These are phyloP conservation scores for Phyllosticta capitalensis DNA, from an alignment of 2,329 filamentous ascomycete genomes.

Conservation along the genomic window DNA sequence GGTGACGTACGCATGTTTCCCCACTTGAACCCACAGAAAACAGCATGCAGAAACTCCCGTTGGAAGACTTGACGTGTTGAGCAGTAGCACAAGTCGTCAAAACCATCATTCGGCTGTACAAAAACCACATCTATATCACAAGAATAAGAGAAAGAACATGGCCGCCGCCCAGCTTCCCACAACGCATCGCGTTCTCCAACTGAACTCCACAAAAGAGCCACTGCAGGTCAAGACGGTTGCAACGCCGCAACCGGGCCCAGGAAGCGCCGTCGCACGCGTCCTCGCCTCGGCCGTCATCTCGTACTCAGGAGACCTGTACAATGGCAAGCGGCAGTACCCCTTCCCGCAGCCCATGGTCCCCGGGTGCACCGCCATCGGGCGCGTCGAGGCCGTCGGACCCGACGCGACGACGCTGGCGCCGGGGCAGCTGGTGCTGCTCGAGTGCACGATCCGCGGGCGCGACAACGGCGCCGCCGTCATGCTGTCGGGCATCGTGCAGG, in stretches of 20 bases:
- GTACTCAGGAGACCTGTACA: slow-evolving; percentile 34
- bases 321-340: slow-evolving; percentile 23
- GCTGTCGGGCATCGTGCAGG: slow-evolving; percentile 23
- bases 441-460: slow-evolving; percentile 27
- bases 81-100: neutral
- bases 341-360: slow-evolving; percentile 28
- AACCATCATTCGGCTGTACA: neutral
- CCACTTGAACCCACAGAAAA: neutral
- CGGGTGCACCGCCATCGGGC: slow-evolving; percentile 29
- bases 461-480: slow-evolving; percentile 24
- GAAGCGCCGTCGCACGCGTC: slow-evolving; percentile 34
- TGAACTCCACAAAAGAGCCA: slow-evolving; percentile 16
- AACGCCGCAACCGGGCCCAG: slow-evolving; percentile 24
- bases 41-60: neutral
- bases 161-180: slow-evolving; percentile 3
- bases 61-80: too few relatives aligned
- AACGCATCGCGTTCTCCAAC: slow-evolving; percentile 21
- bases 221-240: slow-evolving; percentile 23
- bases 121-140: too few relatives aligned
- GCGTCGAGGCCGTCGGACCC: slow-evolving; percentile 26
- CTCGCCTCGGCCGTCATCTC: slow-evolving; percentile 29
- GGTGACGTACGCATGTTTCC: neutral
- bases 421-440: slow-evolving; percentile 32
- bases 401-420: slow-evolving; percentile 28
- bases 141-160: neutral